Conservation (phyloP, 345 rosid species). For the Stellera chamaejasme region DNA sequence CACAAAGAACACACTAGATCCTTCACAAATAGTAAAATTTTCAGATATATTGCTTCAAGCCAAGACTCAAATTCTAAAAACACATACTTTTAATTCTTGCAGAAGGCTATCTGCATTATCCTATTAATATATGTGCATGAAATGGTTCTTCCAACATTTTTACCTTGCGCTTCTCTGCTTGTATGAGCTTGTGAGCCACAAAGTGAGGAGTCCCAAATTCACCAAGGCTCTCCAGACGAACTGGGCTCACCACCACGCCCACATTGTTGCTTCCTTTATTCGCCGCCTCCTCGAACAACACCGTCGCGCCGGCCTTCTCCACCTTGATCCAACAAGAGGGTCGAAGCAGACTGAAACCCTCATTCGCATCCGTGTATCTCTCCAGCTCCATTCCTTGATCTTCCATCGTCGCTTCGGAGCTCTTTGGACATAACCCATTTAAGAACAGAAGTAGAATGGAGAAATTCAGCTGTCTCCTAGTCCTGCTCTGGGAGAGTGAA, state of each 20-base stretch:
- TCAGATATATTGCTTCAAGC: too few species aligned
- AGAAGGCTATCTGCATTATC: too few species aligned
- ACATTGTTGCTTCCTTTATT: conserved; percentile 60
- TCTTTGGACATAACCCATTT: conserved; percentile 27
- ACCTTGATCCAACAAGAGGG: conserved; percentile 84
- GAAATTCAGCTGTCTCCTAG: conserved; percentile 46
- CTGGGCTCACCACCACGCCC: conserved; percentile 83
- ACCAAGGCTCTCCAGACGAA: conserved; percentile 63
- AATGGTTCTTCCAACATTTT: background rate
- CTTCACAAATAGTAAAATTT: too few species aligned
- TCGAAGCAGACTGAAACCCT: conserved; percentile 70
- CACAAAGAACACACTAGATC: too few species aligned
- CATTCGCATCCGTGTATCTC: conserved; percentile 52
- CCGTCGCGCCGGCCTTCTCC: conserved; percentile 88
- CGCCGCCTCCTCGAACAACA: conserved; percentile 58
- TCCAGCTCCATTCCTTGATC: conserved; percentile 38
- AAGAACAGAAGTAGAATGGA: conserved; percentile 40
- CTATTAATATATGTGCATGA: too few species aligned
- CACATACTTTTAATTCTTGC: too few species aligned
- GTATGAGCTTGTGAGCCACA: conserved; percentile 79
- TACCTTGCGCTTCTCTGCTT: conserved; percentile 83
- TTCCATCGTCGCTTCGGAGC: conserved; percentile 17
- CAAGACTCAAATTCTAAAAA: too few species aligned
- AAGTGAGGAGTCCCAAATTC: conserved; percentile 77
- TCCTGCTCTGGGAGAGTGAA: conserved; percentile 25